Conservation (phyloP, 176 grass and related monocot genomes). For the Oryza nivara region DNA sequence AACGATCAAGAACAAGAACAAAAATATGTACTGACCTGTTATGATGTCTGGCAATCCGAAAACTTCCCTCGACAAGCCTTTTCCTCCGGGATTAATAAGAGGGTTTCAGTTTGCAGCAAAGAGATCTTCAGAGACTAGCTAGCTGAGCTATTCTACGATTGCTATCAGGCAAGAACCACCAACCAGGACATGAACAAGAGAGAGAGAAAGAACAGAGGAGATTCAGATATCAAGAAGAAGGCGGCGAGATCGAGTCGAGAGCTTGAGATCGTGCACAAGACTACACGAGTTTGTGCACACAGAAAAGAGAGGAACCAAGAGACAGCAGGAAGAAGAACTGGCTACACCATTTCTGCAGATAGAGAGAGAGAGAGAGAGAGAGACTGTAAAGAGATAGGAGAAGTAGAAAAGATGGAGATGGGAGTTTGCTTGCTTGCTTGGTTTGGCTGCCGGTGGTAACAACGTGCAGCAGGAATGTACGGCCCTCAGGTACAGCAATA, state of each 20-base stretch:
- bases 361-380: neutral
- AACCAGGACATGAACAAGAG: neutral
- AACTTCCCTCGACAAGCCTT: neutral
- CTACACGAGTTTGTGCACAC: slow-evolving; percentile 16
- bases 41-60: neutral
- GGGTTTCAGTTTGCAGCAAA: neutral
- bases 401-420: neutral
- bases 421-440: slow-evolving; percentile 16
- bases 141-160: neutral
- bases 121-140: slow-evolving; percentile 19
- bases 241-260: neutral
- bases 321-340: slow-evolving; percentile 35
- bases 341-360: neutral
- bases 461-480: slow-evolving; percentile 29
- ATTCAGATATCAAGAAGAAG: slow-evolving; percentile 3
- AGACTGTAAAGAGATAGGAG: too few relatives aligned
- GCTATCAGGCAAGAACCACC: neutral
- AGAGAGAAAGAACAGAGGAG: slow-evolving; percentile 12
- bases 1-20: neutral
- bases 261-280: neutral
- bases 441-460: slow-evolving; percentile 8
- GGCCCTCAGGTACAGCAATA: neutral
- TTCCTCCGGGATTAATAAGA: neutral
- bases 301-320: slow-evolving; percentile 20
- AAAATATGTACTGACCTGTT: neutral